Evolutionary conservation across 345 rosid species (phyloP), one percentile per base, ranked within the genome.

Genomic region (Euclidium syriacum): DNA sequence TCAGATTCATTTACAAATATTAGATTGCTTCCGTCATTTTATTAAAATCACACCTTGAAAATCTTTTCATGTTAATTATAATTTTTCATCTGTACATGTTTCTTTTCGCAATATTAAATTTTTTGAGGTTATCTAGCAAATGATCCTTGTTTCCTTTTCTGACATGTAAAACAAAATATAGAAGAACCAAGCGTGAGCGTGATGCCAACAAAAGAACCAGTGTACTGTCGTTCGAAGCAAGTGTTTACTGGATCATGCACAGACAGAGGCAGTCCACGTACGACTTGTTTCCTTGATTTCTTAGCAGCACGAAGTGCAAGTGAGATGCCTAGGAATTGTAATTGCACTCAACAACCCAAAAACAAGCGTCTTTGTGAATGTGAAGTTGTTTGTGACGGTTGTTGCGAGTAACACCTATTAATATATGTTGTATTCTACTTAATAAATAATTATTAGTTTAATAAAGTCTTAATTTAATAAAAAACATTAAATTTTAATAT

Each of bases 231-330:
- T 34, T 24, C 46, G 5, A 66, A 12, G 27, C 71, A 66, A 66
- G 4, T 47, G 49, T 66, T 55, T 17, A 3, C 1, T 46, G 71
- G 71, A 25, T 66, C 71, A 55, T 66, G 71, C 57, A 66, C 71
- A 55, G 56, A 55, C 30, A 66, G 30, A 66, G 56, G 71, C 24
- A 55, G 49, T 19, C 71, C 71, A n/a, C 1, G 1, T 0, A 12
- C 4, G 2, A 66, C 63, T 35, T 66, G 71, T 46, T 26, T 65
- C 2, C 62, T 54, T 6, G 71, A 67, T 22, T 36, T 58, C 14
- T 67, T 38, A 26, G 58, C 19, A 36, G 19, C 20, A 14, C 27
- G 64, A 56, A 29, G 58, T 30, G 65, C 57, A 27, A 36, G 51
- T 47, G 58, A 26, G 42, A 57, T 58, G 65, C 65, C 58, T 49